Conservation (phyloP, 371 early-diverging fungal species). For the Chytridium lagenaria region DNA sequence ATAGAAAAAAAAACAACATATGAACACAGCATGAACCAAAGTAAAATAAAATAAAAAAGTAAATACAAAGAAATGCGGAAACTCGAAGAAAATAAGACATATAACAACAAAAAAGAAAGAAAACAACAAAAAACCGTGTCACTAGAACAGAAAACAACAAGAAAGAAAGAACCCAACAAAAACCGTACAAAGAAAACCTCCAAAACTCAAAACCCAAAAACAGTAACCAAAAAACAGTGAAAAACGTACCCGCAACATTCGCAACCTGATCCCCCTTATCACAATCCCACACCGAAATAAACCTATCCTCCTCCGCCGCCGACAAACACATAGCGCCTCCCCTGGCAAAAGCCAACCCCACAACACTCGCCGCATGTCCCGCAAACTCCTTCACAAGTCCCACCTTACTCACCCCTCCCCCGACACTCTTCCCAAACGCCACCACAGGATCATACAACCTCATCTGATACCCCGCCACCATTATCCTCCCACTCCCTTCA, state of each 20-base stretch:
- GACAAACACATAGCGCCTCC: conserved; percentile 49
- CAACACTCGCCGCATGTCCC: conserved; percentile 76
- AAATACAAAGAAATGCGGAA: not conserved
- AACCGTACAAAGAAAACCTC: not conserved
- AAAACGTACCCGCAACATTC: conserved; percentile 32
- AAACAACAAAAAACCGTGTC: not conserved
- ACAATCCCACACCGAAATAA: conserved; percentile 75
- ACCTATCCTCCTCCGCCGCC: conserved; percentile 77
- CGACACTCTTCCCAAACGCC: conserved; percentile 1
- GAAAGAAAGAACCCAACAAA: not conserved
- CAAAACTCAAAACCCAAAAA: not conserved
- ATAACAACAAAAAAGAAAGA: not conserved
- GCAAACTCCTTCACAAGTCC: conserved; percentile 55
- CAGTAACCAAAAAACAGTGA: too few species aligned
- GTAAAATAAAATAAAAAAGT: not conserved
- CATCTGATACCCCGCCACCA: conserved; percentile 6
- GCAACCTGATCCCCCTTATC: conserved; percentile 6
- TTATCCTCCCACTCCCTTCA: not conserved
- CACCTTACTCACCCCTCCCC: not conserved
- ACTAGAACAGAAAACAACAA: not conserved
- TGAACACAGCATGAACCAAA: too few species aligned
- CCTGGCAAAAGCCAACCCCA: conserved; percentile 61
- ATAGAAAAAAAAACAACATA: too few species aligned
- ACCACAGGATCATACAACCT: conserved; percentile 2
- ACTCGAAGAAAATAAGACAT: not conserved